Base-by-base conservation (phyloP, 108 stramenopile genomes). In the Licmophora abbreviata region DNA sequence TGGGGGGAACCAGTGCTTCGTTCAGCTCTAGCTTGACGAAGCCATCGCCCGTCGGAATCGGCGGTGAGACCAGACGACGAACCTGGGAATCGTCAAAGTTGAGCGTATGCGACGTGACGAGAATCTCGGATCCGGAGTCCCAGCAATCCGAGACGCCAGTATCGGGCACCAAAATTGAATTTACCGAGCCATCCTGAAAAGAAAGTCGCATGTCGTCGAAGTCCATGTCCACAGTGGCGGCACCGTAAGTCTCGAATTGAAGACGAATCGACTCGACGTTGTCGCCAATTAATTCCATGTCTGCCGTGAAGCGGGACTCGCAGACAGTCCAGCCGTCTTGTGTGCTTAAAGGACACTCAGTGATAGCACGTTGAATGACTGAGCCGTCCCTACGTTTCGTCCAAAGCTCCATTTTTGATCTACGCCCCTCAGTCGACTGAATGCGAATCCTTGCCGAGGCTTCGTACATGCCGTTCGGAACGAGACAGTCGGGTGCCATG, bases 101-200 rank as follows among this genome's bases (percentile, higher is more conserved):
- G 1, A 66, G 35, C 26, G 77, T 68, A 15, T 70, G 63, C 0
- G 81, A 83, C 5, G 77, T 79, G 29, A 83, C 71, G 42, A 79
- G 57, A 1, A 83, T 47, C 29, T 79, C 71, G 4, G 68, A 45
- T 34, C 75, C 75, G 9, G 29, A 40, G 29, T 29, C 63, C 81
- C 81, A 77, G 11, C 58, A 44, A 17, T 55, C 29, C 17, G 7
- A 11, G 8, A 52, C 15, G 4, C 34, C 34, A 35, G 12, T 12
- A 35, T 9, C 9, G 34, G 34, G 34, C 11, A 35, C 34, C 9
- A 35, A 11, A 11, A 35, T 11, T 11, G 34, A 35, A 11, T 23
- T 7, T 12, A 24, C 25, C 7, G 48, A 23, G 7, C 26, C 48
- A 20, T 48, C 7, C 4, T 5, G 22, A 23, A 48, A 20, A 6